These are phyloP conservation scores for Vanderwaltozyma polyspora DNA, from an alignment of 805 yeast genomes.

Conservation along the genomic window DNA sequence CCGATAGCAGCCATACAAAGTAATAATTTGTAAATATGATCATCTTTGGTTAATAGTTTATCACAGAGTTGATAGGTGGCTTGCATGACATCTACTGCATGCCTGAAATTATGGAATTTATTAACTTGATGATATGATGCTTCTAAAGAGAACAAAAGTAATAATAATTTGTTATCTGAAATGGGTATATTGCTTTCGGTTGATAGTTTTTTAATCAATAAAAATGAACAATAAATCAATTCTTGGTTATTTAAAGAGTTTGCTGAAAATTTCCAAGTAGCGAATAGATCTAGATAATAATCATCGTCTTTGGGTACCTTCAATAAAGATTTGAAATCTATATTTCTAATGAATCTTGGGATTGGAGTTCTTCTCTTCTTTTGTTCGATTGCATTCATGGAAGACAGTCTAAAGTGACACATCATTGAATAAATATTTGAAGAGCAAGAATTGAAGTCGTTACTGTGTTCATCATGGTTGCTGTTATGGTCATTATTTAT, in stretches of 20 bases:
- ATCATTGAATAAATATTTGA: slow-evolving; percentile 22
- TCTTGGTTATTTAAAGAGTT: slow-evolving; percentile 16
- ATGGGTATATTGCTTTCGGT: slow-evolving; percentile 7
- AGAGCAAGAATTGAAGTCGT: slow-evolving; percentile 4
- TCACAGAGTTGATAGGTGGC: slow-evolving; percentile 57
- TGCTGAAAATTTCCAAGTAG: slow-evolving; percentile 25
- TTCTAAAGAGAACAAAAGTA: slow-evolving; percentile 55
- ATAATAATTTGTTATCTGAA: slow-evolving; percentile 39
- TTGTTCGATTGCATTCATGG: too few relatives aligned
- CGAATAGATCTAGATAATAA: slow-evolving; percentile 11
- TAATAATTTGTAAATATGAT: slow-evolving; percentile 41
- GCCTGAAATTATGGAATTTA: slow-evolving; percentile 90
- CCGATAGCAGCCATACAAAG: slow-evolving; percentile 77
- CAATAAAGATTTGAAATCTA: slow-evolving; percentile 9
- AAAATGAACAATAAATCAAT: slow-evolving; percentile 20
- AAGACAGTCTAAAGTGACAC: slow-evolving; percentile 10
- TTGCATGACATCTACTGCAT: slow-evolving; percentile 91
- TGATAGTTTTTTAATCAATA: slow-evolving; percentile 15
- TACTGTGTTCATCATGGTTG: neutral
- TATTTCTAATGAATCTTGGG: slow-evolving; percentile 13
- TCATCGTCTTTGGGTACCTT: neutral
- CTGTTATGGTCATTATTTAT: neutral
- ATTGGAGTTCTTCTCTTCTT: slow-evolving; percentile 1
- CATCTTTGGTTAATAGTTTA: slow-evolving; percentile 4
- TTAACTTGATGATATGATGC: slow-evolving; percentile 75